Percentiles rank a stretch among this genome's conserved stretches.
These are phyloP conservation scores for Neurospora sp. DNA, from an alignment of 495 filamentous ascomycete genomes.

Conservation along the genomic window DNA sequence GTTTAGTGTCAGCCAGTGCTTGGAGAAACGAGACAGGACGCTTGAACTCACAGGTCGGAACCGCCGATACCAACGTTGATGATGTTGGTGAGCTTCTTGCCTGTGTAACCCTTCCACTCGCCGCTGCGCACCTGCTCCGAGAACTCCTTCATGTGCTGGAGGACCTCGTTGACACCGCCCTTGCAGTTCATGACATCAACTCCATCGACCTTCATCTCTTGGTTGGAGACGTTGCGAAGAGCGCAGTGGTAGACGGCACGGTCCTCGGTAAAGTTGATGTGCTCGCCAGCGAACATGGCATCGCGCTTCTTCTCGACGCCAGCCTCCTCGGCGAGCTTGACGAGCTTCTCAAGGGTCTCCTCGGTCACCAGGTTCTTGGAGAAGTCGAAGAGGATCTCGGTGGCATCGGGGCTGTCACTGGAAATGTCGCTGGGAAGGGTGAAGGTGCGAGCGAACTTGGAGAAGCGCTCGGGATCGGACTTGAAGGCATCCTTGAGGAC, in stretches of 20 bases:
- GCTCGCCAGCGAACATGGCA: constrained; percentile 92
- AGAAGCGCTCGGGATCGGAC: constrained; percentile 78
- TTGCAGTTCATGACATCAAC: constrained; percentile 77
- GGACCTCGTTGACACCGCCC: constrained; percentile 70
- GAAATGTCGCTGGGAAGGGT: constrained; percentile 63
- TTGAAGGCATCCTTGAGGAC: constrained; percentile 88
- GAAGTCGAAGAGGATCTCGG: constrained; percentile 92
- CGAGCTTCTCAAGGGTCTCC: constrained; percentile 75
- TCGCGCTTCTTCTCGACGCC: constrained; percentile 86
- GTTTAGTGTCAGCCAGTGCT: background rate
- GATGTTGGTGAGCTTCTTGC: constrained; percentile 92
- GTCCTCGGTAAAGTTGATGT: constrained; percentile 98
- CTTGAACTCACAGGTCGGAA: constrained; percentile 74
- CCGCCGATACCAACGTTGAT: constrained; percentile 98
- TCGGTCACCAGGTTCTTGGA: constrained; percentile 97
- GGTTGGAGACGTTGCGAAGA: constrained; percentile 74
- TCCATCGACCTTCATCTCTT: constrained; percentile 87
- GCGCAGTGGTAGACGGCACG: constrained; percentile 94
- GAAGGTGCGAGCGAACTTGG: constrained; percentile 82
- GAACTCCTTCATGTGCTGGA: constrained; percentile 96
- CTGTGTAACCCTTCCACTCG: constrained; percentile 97
- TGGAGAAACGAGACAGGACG: background rate
- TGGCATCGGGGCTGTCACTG: constrained; percentile 23
- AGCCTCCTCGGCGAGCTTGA: constrained; percentile 85
- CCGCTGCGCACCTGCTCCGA: constrained; percentile 88